Base-by-base conservation (phyloP, 2,329 filamentous ascomycete species). In the Ceratocystis huliohia region DNA sequence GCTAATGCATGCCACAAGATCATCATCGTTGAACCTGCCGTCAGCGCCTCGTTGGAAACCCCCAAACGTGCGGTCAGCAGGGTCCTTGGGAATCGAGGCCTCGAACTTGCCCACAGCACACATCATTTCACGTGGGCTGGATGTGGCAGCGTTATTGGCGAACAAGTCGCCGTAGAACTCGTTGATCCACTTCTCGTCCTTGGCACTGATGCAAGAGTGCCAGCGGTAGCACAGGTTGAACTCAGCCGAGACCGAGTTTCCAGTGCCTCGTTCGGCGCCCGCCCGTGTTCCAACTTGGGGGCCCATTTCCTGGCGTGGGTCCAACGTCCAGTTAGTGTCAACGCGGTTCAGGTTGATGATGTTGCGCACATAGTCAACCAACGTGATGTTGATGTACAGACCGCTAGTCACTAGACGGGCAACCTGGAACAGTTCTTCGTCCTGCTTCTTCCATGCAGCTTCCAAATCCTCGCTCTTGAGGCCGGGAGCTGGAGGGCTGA, bases 211-310 rank as follows among this genome's bases (percentile, higher is more conserved):
- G 70, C 87, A 86, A 2, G 89, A 90, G 77, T 95, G 90, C 89
- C 90, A 95, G 69, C 90, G 82, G 74, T 96, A 95, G 70, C 88
- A 88, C 8, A 96, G 80, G 73, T 94, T 95, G 79, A 96, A 96
- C 76, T 96, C 91, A 2, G 88, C 89, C 0, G 89, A 93, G 4
- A 93, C 89, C 70, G 88, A 85, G 72, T 94, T 95, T 63, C 91
- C 91, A 0, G 88, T 84, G 53, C 89, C 91, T 28, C 85, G 81
- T 57, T 88, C 84, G 0, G 87, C 83, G 0, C 83, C 82, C 1
- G 81, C 74, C 41, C 80, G 79, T 7, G 79, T 85, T 69, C 79
- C 80, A 0, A 74, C 77, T 2, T 79, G 75, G 0, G 80, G 80
- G 48, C 82, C 85, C 74, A 86, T 88, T 70, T 88, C 84, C 13